Conservation (phyloP, 768 basidiomycete genomes). For the Pholiota molesta region DNA sequence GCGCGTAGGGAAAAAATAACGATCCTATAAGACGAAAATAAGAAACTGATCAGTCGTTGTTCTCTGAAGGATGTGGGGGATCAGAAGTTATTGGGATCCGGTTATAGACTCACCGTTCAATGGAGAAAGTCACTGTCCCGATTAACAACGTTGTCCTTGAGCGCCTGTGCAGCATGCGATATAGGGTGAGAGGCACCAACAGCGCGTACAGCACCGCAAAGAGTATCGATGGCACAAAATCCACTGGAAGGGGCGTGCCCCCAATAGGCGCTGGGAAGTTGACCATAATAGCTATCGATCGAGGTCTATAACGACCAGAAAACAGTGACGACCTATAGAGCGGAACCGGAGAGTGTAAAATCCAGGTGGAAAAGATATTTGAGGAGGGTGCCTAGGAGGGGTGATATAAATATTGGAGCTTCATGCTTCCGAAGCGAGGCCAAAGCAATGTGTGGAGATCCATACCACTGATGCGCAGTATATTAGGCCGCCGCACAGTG, state of each 20-base stretch:
- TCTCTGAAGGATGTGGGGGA: background rate
- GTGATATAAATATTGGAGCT: too few relatives aligned
- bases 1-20: constrained; percentile 38
- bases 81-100: background rate
- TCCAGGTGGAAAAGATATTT: too few relatives aligned
- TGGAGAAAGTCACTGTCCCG: constrained; percentile 32
- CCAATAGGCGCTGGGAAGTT: constrained; percentile 48
- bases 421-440: background rate
- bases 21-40: constrained; percentile 18
- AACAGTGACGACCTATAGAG: too few relatives aligned
- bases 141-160: constrained; percentile 39
- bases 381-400: too few relatives aligned
- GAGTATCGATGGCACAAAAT: constrained; percentile 46
- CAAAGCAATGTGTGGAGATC: background rate
- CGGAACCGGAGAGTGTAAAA: too few relatives aligned
- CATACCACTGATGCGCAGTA: background rate
- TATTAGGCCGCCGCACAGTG: background rate
- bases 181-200: constrained; percentile 37
- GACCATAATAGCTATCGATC: constrained; percentile 12
- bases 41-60: background rate
- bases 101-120: constrained; percentile 38
- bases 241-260: constrained; percentile 38
- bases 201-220: constrained; percentile 42
- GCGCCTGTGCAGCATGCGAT: constrained; percentile 35
- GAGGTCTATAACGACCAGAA: too few relatives aligned